These are phyloP conservation scores for Fusarium hostae DNA, from an alignment of 2,329 filamentous ascomycete species.

Conservation along the genomic window DNA sequence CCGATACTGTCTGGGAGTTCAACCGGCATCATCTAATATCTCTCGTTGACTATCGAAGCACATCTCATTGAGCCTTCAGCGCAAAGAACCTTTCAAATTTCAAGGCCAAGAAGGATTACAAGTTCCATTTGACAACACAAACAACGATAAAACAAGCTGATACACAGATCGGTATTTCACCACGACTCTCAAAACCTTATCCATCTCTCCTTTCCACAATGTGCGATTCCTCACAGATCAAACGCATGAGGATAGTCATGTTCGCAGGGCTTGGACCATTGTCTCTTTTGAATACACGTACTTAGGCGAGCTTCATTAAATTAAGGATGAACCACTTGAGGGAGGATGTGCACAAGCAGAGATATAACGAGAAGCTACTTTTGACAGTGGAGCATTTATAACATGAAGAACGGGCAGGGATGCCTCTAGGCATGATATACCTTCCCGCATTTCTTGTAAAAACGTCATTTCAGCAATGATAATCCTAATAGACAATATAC, in stretches of 20 bases:
- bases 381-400: neutral
- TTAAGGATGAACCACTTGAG: neutral
- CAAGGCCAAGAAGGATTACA: neutral
- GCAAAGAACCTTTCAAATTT: neutral
- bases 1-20: neutral
- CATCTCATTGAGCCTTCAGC: neutral
- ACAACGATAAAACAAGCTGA: neutral
- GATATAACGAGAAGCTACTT: neutral
- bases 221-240: neutral
- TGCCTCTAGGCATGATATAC: no score
- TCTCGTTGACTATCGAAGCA: no score
- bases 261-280: neutral
- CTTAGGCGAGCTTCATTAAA: neutral
- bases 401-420: no score
- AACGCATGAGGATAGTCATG: neutral
- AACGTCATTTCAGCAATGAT: no score
- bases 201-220: no score
- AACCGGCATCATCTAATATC: neutral
- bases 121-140: neutral
- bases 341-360: no score
- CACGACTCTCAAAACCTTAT: no score
- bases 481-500: no score
- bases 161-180: neutral
- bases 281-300: no score
- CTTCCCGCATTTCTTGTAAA: no score